Conservation (phyloP, 2,329 filamentous ascomycete species). For the Neonectria neomacrospora region DNA sequence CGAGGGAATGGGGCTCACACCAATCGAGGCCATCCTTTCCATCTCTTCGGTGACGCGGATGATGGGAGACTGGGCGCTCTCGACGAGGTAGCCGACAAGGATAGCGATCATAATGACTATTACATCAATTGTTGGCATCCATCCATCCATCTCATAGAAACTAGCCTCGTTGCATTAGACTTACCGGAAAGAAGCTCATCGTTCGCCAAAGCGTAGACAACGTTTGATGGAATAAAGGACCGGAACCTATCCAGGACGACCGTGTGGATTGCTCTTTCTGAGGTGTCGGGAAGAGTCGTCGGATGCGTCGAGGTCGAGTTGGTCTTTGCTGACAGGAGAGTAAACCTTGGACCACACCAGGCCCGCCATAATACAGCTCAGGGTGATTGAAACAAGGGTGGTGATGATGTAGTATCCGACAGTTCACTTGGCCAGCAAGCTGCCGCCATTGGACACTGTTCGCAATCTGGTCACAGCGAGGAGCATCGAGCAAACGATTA, state of each 20-base stretch:
- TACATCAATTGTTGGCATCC: neutral
- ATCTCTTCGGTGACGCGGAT: constrained; percentile 58
- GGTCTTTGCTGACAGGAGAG: constrained; percentile 48
- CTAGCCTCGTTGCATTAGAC: neutral
- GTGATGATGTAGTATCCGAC: constrained; percentile 62
- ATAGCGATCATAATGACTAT: constrained; percentile 57
- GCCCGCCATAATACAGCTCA: constrained; percentile 58
- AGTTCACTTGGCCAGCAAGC: constrained; percentile 59
- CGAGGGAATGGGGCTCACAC: constrained; percentile 64
- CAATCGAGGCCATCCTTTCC: constrained; percentile 64
- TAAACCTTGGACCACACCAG: constrained; percentile 62
- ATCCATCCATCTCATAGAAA: neutral
- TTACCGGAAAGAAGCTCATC: constrained; percentile 55
- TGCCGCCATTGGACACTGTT: constrained; percentile 56
- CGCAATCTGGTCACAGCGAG: constrained; percentile 61
- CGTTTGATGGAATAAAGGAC: constrained; percentile 61
- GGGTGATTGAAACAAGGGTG: constrained; percentile 60
- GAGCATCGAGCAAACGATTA: constrained; percentile 64
- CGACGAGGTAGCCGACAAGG: constrained; percentile 59
- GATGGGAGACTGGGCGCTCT: constrained; percentile 50
- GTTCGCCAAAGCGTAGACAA: constrained; percentile 58
- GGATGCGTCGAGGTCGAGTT: constrained; percentile 39
- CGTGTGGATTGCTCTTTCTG: constrained; percentile 53
- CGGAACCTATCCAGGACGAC: constrained; percentile 61
- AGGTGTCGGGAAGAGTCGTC: constrained; percentile 36